Evolutionary conservation across 371 early-diverging fungal species (phyloP).

Genomic region (Circinella umbellata): DNA sequence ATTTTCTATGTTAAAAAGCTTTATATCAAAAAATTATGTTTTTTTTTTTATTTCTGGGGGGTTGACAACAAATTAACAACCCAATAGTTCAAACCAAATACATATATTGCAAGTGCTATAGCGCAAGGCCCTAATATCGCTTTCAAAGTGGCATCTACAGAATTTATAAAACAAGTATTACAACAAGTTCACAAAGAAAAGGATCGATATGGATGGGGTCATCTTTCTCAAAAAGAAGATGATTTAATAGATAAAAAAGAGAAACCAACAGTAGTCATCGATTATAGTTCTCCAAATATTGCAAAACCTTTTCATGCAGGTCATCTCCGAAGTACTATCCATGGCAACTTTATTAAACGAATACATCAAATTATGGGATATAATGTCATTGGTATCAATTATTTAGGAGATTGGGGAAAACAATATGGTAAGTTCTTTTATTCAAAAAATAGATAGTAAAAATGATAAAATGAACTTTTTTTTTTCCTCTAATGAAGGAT

Average conservation of each 20-base stretch:
- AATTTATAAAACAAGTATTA: constrained; percentile 57
- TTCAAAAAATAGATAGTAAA: too few relatives aligned
- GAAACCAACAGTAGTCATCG: constrained; percentile 75
- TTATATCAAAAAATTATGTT: too few relatives aligned
- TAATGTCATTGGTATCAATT: constrained; percentile 91
- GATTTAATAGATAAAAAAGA: background rate
- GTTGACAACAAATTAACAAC: too few relatives aligned
- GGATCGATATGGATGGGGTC: constrained; percentile 37
- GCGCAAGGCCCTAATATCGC: constrained; percentile 76
- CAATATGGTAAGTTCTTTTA: constrained; percentile 80
- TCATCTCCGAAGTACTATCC: constrained; percentile 97
- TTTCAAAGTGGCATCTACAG: constrained; percentile 64
- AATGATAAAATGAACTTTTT: too few relatives aligned
- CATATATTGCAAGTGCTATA: constrained; percentile 49
- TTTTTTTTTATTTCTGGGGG: too few relatives aligned
- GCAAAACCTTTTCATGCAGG: constrained; percentile 99
- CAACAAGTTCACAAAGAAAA: constrained; percentile 47
- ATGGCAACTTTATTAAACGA: constrained; percentile 95
- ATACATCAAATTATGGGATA: constrained; percentile 89
- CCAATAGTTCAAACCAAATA: constrained; percentile 31
- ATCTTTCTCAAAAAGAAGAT: background rate
- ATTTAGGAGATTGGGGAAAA: constrained; percentile 99
- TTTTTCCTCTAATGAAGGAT: background rate
- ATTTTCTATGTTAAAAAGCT: too few relatives aligned
- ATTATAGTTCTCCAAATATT: constrained; percentile 98